Base-by-base conservation (phyloP, 805 yeast genomes). In the Huiozyma naganishii region DNA sequence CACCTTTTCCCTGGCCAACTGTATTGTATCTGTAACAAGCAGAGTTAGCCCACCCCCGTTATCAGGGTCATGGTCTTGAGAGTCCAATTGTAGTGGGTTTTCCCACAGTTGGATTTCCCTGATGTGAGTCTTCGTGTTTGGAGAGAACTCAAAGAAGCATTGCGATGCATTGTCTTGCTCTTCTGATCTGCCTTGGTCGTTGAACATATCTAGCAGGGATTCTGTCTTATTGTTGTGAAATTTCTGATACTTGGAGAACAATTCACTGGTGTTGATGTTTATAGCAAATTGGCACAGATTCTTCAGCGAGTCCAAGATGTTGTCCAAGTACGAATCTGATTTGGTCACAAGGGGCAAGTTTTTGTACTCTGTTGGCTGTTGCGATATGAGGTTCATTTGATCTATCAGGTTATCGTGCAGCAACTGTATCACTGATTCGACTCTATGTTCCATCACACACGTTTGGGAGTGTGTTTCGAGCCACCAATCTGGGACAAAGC, bases 401-500 rank as follows among this genome's bases (percentile, higher is more conserved):
- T 89, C 96, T 3, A 74, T 64, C 3, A 90, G 67, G 13, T 72
- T 69, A 52, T 92, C 97, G 51, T 90, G 95, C 39, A 79, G 68
- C 32, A 71, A 52, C 55, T 83, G 85, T 7, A 90, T 77, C 32
- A 80, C 79, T 51, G 87, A 88, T 55, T 80, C 88, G 8, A 83
- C 76, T 53, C 79, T 74, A 63, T 88, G 95, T 59, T 89, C 97
- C 32, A 85, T 74, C 29, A 84, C 69, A 54, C 99, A 92, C 39
- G 84, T 66, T 55, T 88, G 92, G 1, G 90, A 81, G 63, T 92
- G 99, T 41, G 80, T 74, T 53, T 90, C 98, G 35, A 92, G 69
- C 83, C 95, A 92, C 98, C 98, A 92, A 4, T 88, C 83, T 4
- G 95, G 96, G n/a, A 88, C 79, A 40, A 74, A 74, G 29, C 79